These are phyloP conservation scores for Fusarium ramigenum DNA, from an alignment of 2,329 filamentous ascomycete species.

Conservation along the genomic window DNA sequence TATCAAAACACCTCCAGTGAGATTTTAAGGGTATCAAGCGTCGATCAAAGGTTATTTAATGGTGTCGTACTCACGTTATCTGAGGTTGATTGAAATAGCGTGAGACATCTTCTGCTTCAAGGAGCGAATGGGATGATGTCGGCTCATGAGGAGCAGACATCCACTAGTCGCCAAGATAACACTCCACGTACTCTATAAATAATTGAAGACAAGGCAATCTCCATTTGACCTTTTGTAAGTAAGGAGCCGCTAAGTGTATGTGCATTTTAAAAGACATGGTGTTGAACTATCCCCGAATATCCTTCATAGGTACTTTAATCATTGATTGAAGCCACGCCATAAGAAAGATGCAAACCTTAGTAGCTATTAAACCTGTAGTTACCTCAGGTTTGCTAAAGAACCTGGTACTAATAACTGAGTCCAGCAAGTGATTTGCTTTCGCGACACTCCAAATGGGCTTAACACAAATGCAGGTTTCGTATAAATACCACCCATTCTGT, in stretches of 20 bases:
- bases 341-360: too few species aligned
- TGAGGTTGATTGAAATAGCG: background rate
- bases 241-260: background rate
- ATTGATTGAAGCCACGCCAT: background rate
- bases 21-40: background rate
- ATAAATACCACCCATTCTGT: background rate
- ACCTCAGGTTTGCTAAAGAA: background rate
- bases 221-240: accelerated
- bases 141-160: background rate
- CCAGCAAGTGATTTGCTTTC: background rate
- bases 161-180: background rate
- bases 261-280: background rate
- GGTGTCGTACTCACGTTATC: background rate
- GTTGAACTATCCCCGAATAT: background rate
- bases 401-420: too few species aligned
- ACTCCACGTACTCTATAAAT: background rate
- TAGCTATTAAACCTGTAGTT: background rate
- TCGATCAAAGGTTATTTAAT: background rate
- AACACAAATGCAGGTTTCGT: background rate
- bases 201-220: background rate
- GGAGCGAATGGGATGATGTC: background rate
- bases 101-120: background rate
- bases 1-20: background rate
- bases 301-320: background rate
- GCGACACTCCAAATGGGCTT: background rate